phyloP scores from a whole-genome alignment of 345 rosid genomes.

The Euphorbia tirucalli region DNA sequence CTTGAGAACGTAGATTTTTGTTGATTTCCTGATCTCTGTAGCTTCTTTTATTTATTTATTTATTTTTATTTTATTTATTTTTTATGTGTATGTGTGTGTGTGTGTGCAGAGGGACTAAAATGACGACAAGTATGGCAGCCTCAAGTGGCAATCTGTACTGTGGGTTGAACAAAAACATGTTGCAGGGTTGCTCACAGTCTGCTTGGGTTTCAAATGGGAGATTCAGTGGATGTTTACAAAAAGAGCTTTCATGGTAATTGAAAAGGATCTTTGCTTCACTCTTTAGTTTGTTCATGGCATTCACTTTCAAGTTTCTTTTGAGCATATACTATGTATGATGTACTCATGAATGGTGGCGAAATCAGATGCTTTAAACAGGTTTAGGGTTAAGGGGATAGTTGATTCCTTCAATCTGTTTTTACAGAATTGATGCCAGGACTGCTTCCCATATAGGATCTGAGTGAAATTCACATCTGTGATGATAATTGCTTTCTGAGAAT shows the following conservation, averaged over 20 bases:
- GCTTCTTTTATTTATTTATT: not conserved
- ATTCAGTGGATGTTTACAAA: constrained; percentile 44
- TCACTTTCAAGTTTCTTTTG: not conserved
- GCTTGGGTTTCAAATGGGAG: constrained; percentile 39
- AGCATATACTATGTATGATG: not conserved
- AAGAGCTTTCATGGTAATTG: constrained; percentile 60
- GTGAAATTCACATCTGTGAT: not conserved
- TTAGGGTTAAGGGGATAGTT: not conserved
- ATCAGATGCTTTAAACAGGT: not conserved
- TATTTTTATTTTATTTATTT: no score
- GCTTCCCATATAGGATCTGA: not conserved
- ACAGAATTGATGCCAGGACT: not conserved
- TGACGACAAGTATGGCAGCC: constrained; percentile 55
- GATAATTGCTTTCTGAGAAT: not conserved
- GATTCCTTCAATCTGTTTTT: not conserved
- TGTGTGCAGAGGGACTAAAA: constrained; percentile 34
- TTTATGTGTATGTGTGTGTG: no score
- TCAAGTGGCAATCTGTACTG: constrained; percentile 40
- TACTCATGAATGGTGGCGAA: not conserved
- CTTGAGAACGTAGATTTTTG: not conserved
- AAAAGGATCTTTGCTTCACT: not conserved
- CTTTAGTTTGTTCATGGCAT: constrained; percentile 10
- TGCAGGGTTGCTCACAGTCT: constrained; percentile 35
- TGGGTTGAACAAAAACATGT: constrained; percentile 28
- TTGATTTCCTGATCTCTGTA: constrained; percentile 6